Evolutionary conservation across 2,329 filamentous ascomycete genomes (phyloP).

Genomic region (Thermothelomyces thermophilus): DNA sequence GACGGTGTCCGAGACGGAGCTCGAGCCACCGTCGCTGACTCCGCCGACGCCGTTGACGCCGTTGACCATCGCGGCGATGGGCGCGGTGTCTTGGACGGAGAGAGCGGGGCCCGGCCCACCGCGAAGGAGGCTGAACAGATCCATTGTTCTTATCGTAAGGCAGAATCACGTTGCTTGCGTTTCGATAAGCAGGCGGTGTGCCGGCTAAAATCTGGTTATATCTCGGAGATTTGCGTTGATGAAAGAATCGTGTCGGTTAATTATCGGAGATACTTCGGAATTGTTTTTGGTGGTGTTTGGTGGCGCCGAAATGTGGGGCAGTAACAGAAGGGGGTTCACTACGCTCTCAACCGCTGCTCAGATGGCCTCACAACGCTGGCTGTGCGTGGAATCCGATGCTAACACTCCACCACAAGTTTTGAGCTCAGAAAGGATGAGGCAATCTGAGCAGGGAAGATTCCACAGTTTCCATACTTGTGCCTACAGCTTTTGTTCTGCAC

Average conservation of each 20-base stretch:
- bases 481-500: too few species aligned
- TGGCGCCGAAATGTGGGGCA: too few species aligned
- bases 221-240: background rate
- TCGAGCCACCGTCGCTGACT: background rate
- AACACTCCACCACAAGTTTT: too few species aligned
- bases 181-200: conserved; percentile 1
- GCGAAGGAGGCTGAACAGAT: background rate
- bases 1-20: background rate
- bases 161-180: background rate
- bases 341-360: too few species aligned
- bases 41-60: background rate
- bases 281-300: too few species aligned
- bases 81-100: background rate
- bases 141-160: conserved; percentile 3
- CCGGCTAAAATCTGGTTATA: background rate
- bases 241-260: too few species aligned
- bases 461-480: too few species aligned
- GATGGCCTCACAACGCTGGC: too few species aligned
- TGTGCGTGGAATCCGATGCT: too few species aligned
- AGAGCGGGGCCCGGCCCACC: conserved; percentile 1
- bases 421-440: too few species aligned
- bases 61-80: background rate
- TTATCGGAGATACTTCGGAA: background rate
- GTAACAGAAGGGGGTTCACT: too few species aligned
- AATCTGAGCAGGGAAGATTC: too few species aligned